Base-by-base conservation (phyloP, 176 grass and related monocot genomes). In the Carex myosuroides region DNA sequence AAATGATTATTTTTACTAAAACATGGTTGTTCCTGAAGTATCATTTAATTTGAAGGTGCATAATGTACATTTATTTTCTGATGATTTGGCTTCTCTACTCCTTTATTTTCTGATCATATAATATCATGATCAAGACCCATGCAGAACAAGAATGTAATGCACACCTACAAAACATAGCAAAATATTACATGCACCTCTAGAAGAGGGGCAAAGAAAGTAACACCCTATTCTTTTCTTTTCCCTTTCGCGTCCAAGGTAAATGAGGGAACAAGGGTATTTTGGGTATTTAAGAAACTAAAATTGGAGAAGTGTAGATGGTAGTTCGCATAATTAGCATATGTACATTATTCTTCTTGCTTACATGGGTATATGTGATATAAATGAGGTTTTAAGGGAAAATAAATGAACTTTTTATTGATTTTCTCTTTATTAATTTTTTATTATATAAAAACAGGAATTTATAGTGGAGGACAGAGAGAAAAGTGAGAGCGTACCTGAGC, bases 391-490 rank as follows among this genome's bases (percentile, higher is more conserved):
- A 24, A 6, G 4, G 73, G 20, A 67, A 70, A 10, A 50, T 44
- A 85, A 79, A 21, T 77, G 35, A 62, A 60, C 71, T 21, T 74
- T 60, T 68, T 71, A 57, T 69, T 13, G 5, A 35, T 67, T 79
- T 70, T 67, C 10, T 14, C 18, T 54, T 80, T 44, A 21, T 55
- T 39, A 79, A 62, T 33, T 68, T 42, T 85, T 46, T 85, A 44
- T 69, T 79, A 86, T 18, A 2, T 84, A 58, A 55, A 88, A 33
- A 53, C 85, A 95, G 93, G 96, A 99, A 85, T 99, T 95, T 84
- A 86, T 99, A 42, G 96, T 95, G 70, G 96, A 95, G 68, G 93
- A 90, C 87, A 88, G 94, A 87, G 96, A 99, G 81, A 90, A 71
- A 84, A 90, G 84, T 79, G 89, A 90, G 35, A 73, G 53, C 56